A percentile compares a stretch with the other conserved stretches of the same genome.
Evolutionary conservation across 2,329 filamentous ascomycete genomes (phyloP).

Genomic region (Aspergillus brasiliensis): DNA sequence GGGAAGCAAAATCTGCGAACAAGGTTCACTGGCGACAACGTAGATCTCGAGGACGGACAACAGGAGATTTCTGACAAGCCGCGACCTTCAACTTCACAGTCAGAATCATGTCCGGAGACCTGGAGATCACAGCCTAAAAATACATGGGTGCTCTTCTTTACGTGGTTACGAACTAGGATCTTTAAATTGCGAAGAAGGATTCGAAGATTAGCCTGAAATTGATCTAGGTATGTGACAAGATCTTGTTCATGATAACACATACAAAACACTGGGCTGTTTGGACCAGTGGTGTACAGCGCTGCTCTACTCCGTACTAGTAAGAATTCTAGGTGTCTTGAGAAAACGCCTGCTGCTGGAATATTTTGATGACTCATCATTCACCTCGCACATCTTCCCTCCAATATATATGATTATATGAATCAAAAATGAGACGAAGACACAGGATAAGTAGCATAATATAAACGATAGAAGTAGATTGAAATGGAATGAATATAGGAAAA

Average conservation of each 20-base stretch:
- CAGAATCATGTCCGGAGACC: constrained; percentile 19
- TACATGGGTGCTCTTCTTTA: constrained; percentile 58
- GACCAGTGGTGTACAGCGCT: not conserved
- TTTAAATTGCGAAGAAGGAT: constrained; percentile 51
- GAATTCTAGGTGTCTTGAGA: not conserved
- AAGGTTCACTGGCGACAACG: constrained; percentile 21
- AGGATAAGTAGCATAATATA: too few species aligned
- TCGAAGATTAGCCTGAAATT: constrained; percentile 27
- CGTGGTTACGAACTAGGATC: constrained; percentile 59
- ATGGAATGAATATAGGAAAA: too few species aligned
- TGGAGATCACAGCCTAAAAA: constrained; percentile 39
- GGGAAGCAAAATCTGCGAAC: constrained; percentile 40
- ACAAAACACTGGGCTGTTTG: not conserved
- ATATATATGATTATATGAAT: too few species aligned
- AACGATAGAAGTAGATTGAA: too few species aligned
- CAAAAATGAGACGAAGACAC: too few species aligned
- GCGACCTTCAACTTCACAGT: constrained; percentile 8
- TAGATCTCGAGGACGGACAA: constrained; percentile 9
- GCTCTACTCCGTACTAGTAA: not conserved
- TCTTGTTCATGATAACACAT: not conserved
- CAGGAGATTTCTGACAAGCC: constrained; percentile 28
- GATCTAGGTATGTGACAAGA: not conserved
- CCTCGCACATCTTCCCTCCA: too few species aligned
- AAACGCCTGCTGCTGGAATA: too few species aligned
- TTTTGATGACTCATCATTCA: too few species aligned